Base-by-base conservation (phyloP, 331 rosid species). In the Stylosanthes scabra region DNA sequence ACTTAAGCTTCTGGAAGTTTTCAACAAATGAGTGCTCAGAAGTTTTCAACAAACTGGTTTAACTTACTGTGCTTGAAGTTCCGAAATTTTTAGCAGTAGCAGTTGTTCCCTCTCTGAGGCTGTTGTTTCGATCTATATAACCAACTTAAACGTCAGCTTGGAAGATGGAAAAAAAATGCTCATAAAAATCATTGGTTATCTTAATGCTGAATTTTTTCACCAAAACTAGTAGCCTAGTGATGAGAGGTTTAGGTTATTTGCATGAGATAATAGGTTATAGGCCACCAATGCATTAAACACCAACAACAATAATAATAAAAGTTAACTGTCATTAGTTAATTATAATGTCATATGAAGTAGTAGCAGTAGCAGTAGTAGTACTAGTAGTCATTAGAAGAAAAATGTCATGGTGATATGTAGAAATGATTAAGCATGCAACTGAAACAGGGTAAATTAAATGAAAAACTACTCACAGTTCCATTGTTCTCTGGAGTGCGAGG, bases 401-500 rank as follows among this genome's bases (percentile, higher is more conserved):
- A 42, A 29, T 45, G 67, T 15, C 63, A 61, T 7, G 56, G 46
- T 34, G 42, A 12, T 47, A 49, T 39, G 75, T 71, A 54, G 31
- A 40, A 66, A 54, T 37, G 63, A 57, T 29, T 51, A 57, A 49
- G 76, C 72, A 63, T 49, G 12, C 37, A 72, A 49, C 44, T 57
- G 45, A 67, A 3, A 60, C 31, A 66, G 60, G 58, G 41, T 54
- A 57, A 52, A 68, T 72, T 45, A 40, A 58, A 58, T 31, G 15
- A 64, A 58, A 72, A 72, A 12, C 64, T 52, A 68, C 98, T 82
- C 80, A 95, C 99, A 86, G 9, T 87, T 81, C 99, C 99, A 78
- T 95, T 92, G 82, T 86, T 88, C 81, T 95, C 99, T 16, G 85
- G 81, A 88, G 82, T 71, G 78, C 86, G 97, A 63, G 96, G 96